phyloP scores from a whole-genome alignment of 805 yeast genomes.

The Priceomyces castillae region DNA sequence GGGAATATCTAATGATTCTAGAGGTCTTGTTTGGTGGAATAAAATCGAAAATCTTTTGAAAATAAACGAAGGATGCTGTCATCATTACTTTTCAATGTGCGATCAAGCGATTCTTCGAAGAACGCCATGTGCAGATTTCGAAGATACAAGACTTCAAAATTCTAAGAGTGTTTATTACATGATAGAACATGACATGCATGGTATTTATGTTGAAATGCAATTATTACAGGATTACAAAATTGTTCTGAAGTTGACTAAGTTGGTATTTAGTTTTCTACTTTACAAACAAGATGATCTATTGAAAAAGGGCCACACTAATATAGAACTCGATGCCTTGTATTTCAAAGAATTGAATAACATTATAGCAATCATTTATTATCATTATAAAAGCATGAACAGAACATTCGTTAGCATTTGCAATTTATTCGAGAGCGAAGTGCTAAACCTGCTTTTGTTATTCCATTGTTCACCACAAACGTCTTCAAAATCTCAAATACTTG shows the following conservation, averaged over 20 bases:
- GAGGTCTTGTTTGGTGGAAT: slow-evolving; percentile 52
- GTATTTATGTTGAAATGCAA: slow-evolving; percentile 20
- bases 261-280: slow-evolving; percentile 31
- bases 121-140: background rate
- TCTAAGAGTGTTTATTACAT: slow-evolving; percentile 8
- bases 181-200: slow-evolving; percentile 15
- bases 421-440: slow-evolving; percentile 32
- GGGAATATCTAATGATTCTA: slow-evolving; percentile 22
- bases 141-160: slow-evolving; percentile 1
- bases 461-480: slow-evolving; percentile 5
- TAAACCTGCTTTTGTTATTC: slow-evolving; percentile 12
- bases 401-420: slow-evolving; percentile 42
- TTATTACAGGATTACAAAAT: slow-evolving; percentile 15
- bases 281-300: slow-evolving; percentile 3
- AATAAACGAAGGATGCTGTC: slow-evolving; percentile 13
- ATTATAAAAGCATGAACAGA: slow-evolving; percentile 30
- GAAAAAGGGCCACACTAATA: background rate
- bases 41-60: slow-evolving; percentile 34
- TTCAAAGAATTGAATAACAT: slow-evolving; percentile 35
- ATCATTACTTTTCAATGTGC: slow-evolving; percentile 9
- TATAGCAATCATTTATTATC: slow-evolving; percentile 41
- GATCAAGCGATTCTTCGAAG: background rate
- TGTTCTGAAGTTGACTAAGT: slow-evolving; percentile 14
- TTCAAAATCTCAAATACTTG: slow-evolving; percentile 8
- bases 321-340: slow-evolving; percentile 19